A percentile compares a stretch with the other conserved stretches of the same genome.
Evolutionary conservation across 345 rosid species (phyloP).

Genomic region (Pugionium cornutum): DNA sequence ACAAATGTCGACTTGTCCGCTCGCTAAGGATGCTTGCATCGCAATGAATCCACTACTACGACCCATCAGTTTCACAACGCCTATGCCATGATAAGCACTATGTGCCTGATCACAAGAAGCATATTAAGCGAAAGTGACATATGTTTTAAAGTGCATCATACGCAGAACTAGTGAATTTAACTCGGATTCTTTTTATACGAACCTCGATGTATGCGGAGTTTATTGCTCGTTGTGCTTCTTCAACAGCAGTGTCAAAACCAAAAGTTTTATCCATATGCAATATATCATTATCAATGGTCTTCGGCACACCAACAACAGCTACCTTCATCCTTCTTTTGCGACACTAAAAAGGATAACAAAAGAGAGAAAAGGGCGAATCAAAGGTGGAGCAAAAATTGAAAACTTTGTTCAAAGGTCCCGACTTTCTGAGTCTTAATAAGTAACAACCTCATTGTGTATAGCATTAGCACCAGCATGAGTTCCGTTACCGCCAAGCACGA

Average conservation of each 20-base stretch:
- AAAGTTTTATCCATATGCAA: conserved; percentile 95
- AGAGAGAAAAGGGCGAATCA: neutral
- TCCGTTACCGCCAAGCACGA: conserved; percentile 95
- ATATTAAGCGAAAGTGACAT: too few species aligned
- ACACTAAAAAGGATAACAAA: conserved; percentile 50
- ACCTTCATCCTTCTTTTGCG: conserved; percentile 67
- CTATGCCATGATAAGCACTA: conserved; percentile 97
- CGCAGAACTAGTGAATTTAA: neutral
- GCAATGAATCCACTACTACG: conserved; percentile 98
- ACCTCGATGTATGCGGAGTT: conserved; percentile 99
- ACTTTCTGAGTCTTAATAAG: conserved; percentile 16
- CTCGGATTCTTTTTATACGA: neutral
- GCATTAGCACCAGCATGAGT: conserved; percentile 99
- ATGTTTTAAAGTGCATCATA: too few species aligned
- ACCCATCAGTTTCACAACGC: conserved; percentile 96
- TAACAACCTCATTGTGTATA: conserved; percentile 83
- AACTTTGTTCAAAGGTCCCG: neutral
- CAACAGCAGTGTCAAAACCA: conserved; percentile 98
- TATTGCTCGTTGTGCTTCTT: conserved; percentile 96
- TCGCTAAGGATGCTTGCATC: conserved; percentile 96
- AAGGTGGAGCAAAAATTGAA: neutral
- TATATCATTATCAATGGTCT: conserved; percentile 96
- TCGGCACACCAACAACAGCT: conserved; percentile 98
- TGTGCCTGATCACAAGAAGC: conserved; percentile 57
- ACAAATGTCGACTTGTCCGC: conserved; percentile 96